Evolutionary conservation across 768 basidiomycete species (phyloP).

Genomic region (Termitomyces sp.): DNA sequence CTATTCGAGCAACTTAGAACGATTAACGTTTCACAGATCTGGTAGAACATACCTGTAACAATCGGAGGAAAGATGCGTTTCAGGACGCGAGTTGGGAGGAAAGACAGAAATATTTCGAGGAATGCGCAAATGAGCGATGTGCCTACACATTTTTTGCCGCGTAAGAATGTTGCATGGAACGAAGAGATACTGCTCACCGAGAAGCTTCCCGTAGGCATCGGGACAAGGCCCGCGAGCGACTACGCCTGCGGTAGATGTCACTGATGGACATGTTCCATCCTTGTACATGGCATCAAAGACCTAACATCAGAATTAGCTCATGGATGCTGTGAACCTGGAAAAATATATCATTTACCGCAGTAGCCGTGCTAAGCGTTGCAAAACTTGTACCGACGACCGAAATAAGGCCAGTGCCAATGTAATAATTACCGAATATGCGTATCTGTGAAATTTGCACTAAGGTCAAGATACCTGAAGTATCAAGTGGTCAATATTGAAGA

Average conservation of each 20-base stretch:
- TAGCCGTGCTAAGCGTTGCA: conserved; percentile 69
- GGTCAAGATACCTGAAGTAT: conserved; percentile 57
- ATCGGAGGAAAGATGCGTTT: conserved; percentile 74
- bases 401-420: conserved; percentile 75
- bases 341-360: conserved; percentile 39
- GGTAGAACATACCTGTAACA: conserved; percentile 51
- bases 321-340: neutral
- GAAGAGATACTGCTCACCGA: conserved; percentile 37
- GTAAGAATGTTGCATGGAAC: neutral
- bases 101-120: conserved; percentile 74
- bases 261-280: conserved; percentile 70
- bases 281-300: conserved; percentile 74
- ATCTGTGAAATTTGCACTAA: conserved; percentile 75
- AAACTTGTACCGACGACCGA: conserved; percentile 82
- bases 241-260: conserved; percentile 50
- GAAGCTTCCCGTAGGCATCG: conserved; percentile 73
- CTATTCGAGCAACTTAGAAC: conserved; percentile 21
- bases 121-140: conserved; percentile 75
- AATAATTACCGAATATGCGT: conserved; percentile 54
- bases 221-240: conserved; percentile 59
- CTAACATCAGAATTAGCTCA: conserved; percentile 22
- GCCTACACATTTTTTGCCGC: conserved; percentile 29
- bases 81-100: conserved; percentile 58
- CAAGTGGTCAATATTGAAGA: neutral
- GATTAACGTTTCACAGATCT: neutral